Evolutionary conservation across 371 early-diverging fungal genomes (phyloP).

Genomic region (Blastocladiella emersonii): DNA sequence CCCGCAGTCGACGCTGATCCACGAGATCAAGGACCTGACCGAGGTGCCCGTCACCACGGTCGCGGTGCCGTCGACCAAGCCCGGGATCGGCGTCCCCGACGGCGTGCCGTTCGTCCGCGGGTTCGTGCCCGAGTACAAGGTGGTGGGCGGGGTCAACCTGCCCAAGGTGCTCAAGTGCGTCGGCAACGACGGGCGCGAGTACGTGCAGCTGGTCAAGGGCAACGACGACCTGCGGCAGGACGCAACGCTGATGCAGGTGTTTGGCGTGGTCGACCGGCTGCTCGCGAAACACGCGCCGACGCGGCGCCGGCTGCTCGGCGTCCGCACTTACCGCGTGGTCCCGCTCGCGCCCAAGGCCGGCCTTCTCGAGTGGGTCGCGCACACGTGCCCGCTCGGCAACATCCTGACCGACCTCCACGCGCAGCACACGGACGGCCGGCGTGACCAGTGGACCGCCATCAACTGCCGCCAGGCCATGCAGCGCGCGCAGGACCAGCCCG

Average conservation of each 20-base stretch:
- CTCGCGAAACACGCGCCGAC: constrained; percentile 39
- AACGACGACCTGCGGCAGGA: constrained; percentile 29
- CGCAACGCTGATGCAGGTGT: constrained; percentile 55
- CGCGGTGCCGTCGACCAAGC: not conserved
- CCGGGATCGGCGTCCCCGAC: not conserved
- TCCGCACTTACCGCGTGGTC: constrained; percentile 82
- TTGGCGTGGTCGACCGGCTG: constrained; percentile 56
- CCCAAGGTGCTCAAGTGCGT: constrained; percentile 23
- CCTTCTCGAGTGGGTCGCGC: constrained; percentile 93
- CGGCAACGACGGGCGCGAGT: constrained; percentile 23
- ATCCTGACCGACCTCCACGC: constrained; percentile 35
- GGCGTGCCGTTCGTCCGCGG: constrained; percentile 8
- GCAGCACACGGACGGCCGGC: constrained; percentile 16
- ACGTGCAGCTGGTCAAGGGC: constrained; percentile 36
- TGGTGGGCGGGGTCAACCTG: constrained; percentile 32
- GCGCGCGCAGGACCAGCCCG: constrained; percentile 19
- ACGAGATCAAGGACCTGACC: not conserved
- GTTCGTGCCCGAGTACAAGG: constrained; percentile 15
- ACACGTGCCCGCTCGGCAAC: constrained; percentile 48
- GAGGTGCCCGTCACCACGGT: constrained; percentile 8
- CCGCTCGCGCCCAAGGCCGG: constrained; percentile 86
- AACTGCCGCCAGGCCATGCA: constrained; percentile 7
- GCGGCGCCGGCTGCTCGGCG: constrained; percentile 32
- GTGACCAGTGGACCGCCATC: not conserved
- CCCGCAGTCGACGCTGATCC: constrained; percentile 3